Base-by-base conservation (phyloP, 306 rosid genomes). In the Glycine soja region DNA sequence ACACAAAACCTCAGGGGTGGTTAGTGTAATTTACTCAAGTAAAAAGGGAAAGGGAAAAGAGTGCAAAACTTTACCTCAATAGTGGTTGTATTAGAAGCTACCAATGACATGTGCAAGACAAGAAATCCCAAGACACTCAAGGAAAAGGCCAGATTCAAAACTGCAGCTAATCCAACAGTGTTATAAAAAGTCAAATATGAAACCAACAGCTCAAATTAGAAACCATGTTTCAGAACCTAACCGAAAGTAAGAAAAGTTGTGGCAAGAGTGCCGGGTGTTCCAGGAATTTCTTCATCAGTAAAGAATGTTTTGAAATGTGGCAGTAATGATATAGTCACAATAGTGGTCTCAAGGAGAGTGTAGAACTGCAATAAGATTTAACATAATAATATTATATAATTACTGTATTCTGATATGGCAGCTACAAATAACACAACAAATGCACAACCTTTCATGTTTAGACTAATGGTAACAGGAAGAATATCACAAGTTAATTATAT, bases 201-300 rank as follows among this genome's bases (percentile, higher is more conserved):
- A 75, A 87, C 51, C 32, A 47, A 40, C 5, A 38, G 8, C 14
- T 30, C 16, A 16, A 58, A 52, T 12, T 10, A 18, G 58, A 56
- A 53, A 24, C 36, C 24, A 61, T 40, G 56, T 78, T 50, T 70
- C 69, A 15, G 62, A 56, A 69, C 36, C 81, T 75, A 86, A 92
- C 97, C 97, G 45, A 92, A 92, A 53, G 97, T 88, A 75, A 92
- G 91, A 78, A 92, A 90, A 48, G 97, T 92, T 12, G 93, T 90
- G 19, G 93, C 97, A 72, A 92, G 94, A 53, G 93, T 87, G 78
- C 94, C 84, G 30, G 97, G 94, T 18, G 93, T 73, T 72, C 93
- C 97, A 5, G 91, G 88, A 67, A 92, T 88, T 85, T 92, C 97
- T 63, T 83, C 91, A 50, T 90, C 97, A 47, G 90, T 90, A 67